These are phyloP conservation scores for Epichloe amarillans DNA, from an alignment of 2,329 filamentous ascomycete genomes.

Conservation along the genomic window DNA sequence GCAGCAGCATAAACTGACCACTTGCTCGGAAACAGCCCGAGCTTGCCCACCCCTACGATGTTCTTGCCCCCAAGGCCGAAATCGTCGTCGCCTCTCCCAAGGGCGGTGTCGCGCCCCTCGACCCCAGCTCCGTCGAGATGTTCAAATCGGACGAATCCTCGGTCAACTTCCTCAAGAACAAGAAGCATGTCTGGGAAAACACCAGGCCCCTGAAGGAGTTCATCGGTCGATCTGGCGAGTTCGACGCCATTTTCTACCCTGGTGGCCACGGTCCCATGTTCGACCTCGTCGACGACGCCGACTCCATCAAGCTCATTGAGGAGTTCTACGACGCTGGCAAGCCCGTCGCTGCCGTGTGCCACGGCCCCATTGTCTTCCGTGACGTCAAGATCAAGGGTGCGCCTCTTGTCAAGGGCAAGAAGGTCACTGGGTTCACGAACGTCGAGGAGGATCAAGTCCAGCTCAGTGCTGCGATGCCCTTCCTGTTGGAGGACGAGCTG, in stretches of 20 bases:
- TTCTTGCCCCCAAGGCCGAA: slow-evolving; percentile 38
- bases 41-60: slow-evolving; percentile 48
- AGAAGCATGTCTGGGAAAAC: slow-evolving; percentile 48
- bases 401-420: slow-evolving; percentile 39
- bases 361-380: slow-evolving; percentile 50
- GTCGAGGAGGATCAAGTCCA: slow-evolving; percentile 37
- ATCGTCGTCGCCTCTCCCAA: slow-evolving; percentile 47
- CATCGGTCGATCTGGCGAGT: slow-evolving; percentile 42
- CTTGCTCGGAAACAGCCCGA: slow-evolving; percentile 31
- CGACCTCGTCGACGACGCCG: slow-evolving; percentile 44
- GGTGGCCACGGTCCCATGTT: slow-evolving; percentile 54
- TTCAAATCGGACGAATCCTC: slow-evolving; percentile 41
- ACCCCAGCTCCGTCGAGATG: slow-evolving; percentile 41
- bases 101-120: slow-evolving; percentile 48
- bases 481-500: slow-evolving; percentile 43
- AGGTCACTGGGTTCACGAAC: slow-evolving; percentile 50
- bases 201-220: slow-evolving; percentile 45
- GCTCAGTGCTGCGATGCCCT: slow-evolving; percentile 41
- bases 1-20: no score
- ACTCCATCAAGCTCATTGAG: slow-evolving; percentile 44
- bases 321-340: slow-evolving; percentile 51
- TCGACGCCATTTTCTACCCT: slow-evolving; percentile 47
- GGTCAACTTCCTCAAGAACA: slow-evolving; percentile 39
- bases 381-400: slow-evolving; percentile 42
- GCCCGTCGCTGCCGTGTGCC: slow-evolving; percentile 54